Base-by-base conservation (phyloP, 1,139 yeast genomes). In the Yamadazyma friedrichii region DNA sequence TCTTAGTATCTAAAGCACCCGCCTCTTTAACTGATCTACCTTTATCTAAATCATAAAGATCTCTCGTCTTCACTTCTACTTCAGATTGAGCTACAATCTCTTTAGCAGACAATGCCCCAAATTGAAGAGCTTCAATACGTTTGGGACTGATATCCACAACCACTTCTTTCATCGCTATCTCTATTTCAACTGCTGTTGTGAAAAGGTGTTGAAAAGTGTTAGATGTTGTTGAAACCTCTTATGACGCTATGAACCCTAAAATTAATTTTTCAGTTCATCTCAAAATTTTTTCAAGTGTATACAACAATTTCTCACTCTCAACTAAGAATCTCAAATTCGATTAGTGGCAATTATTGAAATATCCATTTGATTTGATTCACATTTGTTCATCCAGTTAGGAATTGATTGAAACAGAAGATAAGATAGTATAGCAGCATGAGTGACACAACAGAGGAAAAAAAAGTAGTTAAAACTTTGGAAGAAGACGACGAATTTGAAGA, bases 401-500 rank as follows among this genome's bases (percentile, higher is more conserved):
- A 20, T 20, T 20, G 24, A 20, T 20, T 20, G 24, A 6, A n/a
- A 6, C n/a, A n/a, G n/a, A 27, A 5, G 29, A 27, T 27, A n/a
- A 12, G 5, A 27, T n/a, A 12, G n/a, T 4, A 27, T 27, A 27
- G n/a, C n/a, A 27, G 6, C 29, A 27, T 13, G 12, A n/a, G 30
- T n/a, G 30, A 27, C 8, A 34, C 31, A 16, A 27, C 29, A 15
- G 63, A 61, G 40, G 64, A 62, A 42, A 55, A 68, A 43, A 66
- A 69, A 50, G 62, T 70, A 31, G 69, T 78, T 56, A 78, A 78
- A 55, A 77, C 91, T 2, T 69, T 88, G 43, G 96, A 88, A 58
- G 96, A 88, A 53, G 96, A 89, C 58, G 96, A 89, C 60, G 96
- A 88, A 62, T 89, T 89, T 61, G 97, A 89, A 67, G 97, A 89